Evolutionary conservation across 1,284 basidiomycete genomes (phyloP), one percentile per base, ranked within the genome.

Genomic region (Trichosporon sp.): DNA sequence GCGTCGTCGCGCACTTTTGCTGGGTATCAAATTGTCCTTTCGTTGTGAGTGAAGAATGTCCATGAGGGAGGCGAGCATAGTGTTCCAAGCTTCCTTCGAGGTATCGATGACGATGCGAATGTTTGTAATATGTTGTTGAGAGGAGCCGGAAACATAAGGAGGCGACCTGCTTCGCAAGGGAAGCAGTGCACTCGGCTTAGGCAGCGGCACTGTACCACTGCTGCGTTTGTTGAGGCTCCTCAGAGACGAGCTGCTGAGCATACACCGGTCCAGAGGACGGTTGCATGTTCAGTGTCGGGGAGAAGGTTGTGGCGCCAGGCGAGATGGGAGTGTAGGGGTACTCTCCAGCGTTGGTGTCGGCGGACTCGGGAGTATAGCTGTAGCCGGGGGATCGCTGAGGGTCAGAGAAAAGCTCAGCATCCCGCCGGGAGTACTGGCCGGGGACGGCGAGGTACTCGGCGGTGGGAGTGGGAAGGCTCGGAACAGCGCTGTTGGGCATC

Each of bases 281-380:
- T 14, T 67, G 66, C 65, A 72, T 67, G 46, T 56, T 26, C 16
- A 72, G 65, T 8, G 65, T 67, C 35, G 65, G 73, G 14, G 73
- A 70, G 37, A 70, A 71, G 38, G 51, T 68, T 11, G 65, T 48
- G 7, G 73, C 67, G 51, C 51, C 68, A 8, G 73, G 73, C 38
- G 73, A 74, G 59, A 74, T 72, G 26, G 70, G 72, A 11, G 72
- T 73, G 72, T 70, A 73, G 2, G 72, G 72, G 66, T 73, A 73
- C 61, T 73, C 72, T 38, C 61, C 63, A 2, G 32, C 67, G 16
- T 32, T 43, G 11, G 67, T 63, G 54, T 71, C 72, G 38, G 64
- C 56, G 8, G 70, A 70, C 32, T 71, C 70, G 46, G 70, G 67
- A 8, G 65, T 68, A 64, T 69, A 71, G 12, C 70, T 65, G 21